Evolutionary conservation across 768 basidiomycete species (phyloP).

Genomic region (Phylloporus arenicola): DNA sequence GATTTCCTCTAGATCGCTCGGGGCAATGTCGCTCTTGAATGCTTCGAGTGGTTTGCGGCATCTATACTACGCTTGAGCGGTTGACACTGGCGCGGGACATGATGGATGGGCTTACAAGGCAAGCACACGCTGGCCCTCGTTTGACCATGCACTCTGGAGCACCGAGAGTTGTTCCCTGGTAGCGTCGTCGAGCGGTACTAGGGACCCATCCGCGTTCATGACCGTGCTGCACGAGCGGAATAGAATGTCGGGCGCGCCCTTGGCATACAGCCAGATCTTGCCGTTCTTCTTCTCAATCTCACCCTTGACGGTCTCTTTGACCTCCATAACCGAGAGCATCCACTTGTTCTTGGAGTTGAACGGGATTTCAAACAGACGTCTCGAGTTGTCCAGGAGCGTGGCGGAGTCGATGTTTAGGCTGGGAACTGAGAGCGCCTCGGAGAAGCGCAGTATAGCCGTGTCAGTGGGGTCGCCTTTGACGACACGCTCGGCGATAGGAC

Average conservation of each 20-base stretch:
- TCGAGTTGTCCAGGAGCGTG: conserved; percentile 17
- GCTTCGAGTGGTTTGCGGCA: conserved; percentile 28
- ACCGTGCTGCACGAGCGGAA: conserved; percentile 35
- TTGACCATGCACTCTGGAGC: conserved; percentile 40
- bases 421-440: conserved; percentile 29
- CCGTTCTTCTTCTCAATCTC: conserved; percentile 5
- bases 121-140: conserved; percentile 49
- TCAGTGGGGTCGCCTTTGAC: conserved; percentile 50
- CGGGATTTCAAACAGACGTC: conserved; percentile 34
- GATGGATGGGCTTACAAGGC: conserved; percentile 29
- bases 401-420: conserved; percentile 19
- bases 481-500: conserved; percentile 30
- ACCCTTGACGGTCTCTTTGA: conserved; percentile 45
- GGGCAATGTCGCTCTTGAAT: conserved; percentile 25
- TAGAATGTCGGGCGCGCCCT: conserved; percentile 56
- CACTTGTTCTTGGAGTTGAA: conserved; percentile 54
- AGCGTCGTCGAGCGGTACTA: conserved; percentile 20
- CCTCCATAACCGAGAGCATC: conserved; percentile 44
- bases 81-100: conserved; percentile 4
- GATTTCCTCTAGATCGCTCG: conserved; percentile 33
- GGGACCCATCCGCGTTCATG: conserved; percentile 28
- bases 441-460: conserved; percentile 48
- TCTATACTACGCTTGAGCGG: not conserved
- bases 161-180: conserved; percentile 31
- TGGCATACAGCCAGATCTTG: conserved; percentile 39